These are phyloP conservation scores for Bocquillonia castaneifolia DNA, from an alignment of 441 rosid species.

Conservation along the genomic window DNA sequence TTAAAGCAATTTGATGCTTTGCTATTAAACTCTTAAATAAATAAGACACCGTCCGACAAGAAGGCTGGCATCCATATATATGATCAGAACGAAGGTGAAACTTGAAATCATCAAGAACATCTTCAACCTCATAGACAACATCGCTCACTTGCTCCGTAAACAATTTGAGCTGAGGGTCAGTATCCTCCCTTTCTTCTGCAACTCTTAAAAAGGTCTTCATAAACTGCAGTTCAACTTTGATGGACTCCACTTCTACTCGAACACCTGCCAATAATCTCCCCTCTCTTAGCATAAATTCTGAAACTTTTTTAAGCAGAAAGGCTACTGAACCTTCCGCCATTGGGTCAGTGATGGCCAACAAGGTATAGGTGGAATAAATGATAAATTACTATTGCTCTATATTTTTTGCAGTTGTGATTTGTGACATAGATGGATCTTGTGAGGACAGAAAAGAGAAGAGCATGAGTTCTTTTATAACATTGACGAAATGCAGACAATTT, in stretches of 20 bases:
- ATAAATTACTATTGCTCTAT: too few relatives aligned
- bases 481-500: too few relatives aligned
- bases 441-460: too few relatives aligned
- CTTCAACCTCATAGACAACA: conserved; percentile 36
- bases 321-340: conserved; percentile 44
- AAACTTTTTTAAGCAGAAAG: conserved; percentile 21
- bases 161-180: conserved; percentile 29
- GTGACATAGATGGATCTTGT: too few relatives aligned
- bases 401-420: too few relatives aligned
- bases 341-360: neutral
- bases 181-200: conserved; percentile 34
- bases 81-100: conserved; percentile 22
- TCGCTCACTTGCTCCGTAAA: conserved; percentile 44
- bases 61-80: conserved; percentile 11
- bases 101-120: conserved; percentile 42
- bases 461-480: too few relatives aligned
- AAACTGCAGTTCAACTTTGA: conserved; percentile 33
- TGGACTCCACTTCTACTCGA: conserved; percentile 27
- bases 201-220: conserved; percentile 33
- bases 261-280: conserved; percentile 24
- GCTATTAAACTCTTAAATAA: conserved; percentile 30
- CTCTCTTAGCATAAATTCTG: conserved; percentile 26
- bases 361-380: too few relatives aligned
- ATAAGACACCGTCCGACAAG: conserved; percentile 19
- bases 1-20: conserved; percentile 29